Evolutionary conservation across 2,329 filamentous ascomycete genomes (phyloP).

Genomic region (Plenodomus biglobosus): DNA sequence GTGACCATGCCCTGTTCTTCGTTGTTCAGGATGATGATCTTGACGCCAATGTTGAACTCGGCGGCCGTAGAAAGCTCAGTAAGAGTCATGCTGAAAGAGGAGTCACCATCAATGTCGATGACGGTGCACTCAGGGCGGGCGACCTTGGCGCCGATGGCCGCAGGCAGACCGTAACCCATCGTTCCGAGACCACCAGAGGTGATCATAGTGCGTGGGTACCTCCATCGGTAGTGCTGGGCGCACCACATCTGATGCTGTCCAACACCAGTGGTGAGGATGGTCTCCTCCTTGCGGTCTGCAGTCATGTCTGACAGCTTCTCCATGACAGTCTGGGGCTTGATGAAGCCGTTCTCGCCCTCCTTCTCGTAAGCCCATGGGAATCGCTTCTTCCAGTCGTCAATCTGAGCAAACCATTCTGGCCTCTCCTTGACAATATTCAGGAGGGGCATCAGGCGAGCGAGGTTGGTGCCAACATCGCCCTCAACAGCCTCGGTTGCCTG

Average conservation of each 20-base stretch:
- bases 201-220: conserved; percentile 88
- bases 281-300: conserved; percentile 75
- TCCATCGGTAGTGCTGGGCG: conserved; percentile 95
- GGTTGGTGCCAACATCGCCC: conserved; percentile 82
- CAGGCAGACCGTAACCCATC: conserved; percentile 94
- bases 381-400: conserved; percentile 84
- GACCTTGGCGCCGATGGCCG: conserved; percentile 94
- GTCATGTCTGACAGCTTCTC: conserved; percentile 87
- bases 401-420: conserved; percentile 85
- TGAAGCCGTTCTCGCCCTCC: conserved; percentile 71
- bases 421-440: conserved; percentile 67
- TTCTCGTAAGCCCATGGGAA: conserved; percentile 88
- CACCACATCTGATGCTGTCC: conserved; percentile 99
- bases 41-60: conserved; percentile 95
- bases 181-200: conserved; percentile 93
- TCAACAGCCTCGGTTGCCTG: conserved; percentile 95
- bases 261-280: conserved; percentile 89
- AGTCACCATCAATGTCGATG: conserved; percentile 95
- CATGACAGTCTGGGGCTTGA: conserved; percentile 94
- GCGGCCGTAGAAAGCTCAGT: conserved; percentile 91
- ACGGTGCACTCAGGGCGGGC: conserved; percentile 79
- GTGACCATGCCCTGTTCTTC: conserved; percentile 99
- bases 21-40: conserved; percentile 93
- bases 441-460: conserved; percentile 72
- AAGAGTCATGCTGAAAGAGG: conserved; percentile 98